Evolutionary conservation across 345 rosid species (phyloP), one percentile per base, ranked within the genome.

Genomic region (Turnera subulata): DNA sequence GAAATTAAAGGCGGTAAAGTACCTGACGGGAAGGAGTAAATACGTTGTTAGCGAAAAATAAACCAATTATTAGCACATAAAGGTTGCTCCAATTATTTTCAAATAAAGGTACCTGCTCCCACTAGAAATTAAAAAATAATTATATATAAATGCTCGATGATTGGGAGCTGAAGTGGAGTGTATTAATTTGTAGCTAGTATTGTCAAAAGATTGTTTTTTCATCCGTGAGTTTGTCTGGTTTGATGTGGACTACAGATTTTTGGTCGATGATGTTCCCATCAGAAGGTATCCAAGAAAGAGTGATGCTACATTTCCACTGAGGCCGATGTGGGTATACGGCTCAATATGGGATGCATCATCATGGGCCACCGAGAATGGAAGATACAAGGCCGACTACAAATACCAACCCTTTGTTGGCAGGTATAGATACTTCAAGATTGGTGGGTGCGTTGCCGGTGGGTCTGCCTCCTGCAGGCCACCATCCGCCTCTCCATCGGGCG

Each of bases 281-380:
- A 72, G 98, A 47, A 80, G 78, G 67, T 91, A 88, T 49, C 69
- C 80, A 18, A 79, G 82, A 46, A 88, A 78, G 62, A 84, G 67
- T 45, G 90, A 80, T 49, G 79, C 76, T 3, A 84, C 84, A 11
- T 91, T 82, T 55, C 98, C 98, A 0, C 49, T 50, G 11, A 76
- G 98, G 53, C 96, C 96, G 16, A 74, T 91, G 96, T 86, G 80
- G 79, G 70, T 80, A 4, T 86, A 86, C 25, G 98, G 98, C 2
- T 88, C 98, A 17, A 69, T 88, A 52, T 88, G 98, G 98, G 98
- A 91, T 61, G 98, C 95, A 23, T 91, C 98, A 0, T 74, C 89
- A 1, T 91, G 96, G 98, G 98, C 98, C 65, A 91, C 98, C 0
- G 98, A 91, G 63, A 65, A 83, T 15, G 98, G 98, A 25, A 88